Conservation (phyloP, 1,284 basidiomycete genomes). For the Hymenochaete sp. region DNA sequence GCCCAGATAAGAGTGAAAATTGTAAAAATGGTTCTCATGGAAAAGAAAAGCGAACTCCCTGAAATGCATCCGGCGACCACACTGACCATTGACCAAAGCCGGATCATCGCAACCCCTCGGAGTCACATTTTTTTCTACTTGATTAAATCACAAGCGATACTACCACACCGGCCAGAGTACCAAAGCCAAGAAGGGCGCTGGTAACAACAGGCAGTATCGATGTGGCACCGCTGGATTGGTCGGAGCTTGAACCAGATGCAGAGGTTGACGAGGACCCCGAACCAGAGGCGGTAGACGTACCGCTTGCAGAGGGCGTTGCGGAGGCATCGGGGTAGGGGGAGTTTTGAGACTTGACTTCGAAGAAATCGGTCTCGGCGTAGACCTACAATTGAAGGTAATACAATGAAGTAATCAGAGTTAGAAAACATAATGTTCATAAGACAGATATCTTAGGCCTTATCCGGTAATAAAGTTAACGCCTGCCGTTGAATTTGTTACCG, state of each 20-base stretch:
- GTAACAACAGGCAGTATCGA: not conserved
- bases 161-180: not conserved
- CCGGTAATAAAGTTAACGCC: too few relatives aligned
- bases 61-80: too few relatives aligned
- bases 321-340: constrained; percentile 48
- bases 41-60: too few relatives aligned
- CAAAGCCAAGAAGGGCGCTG: not conserved
- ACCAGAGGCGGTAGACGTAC: constrained; percentile 17
- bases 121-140: too few relatives aligned
- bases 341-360: constrained; percentile 59
- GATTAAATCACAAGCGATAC: too few relatives aligned
- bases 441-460: too few relatives aligned
- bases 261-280: constrained; percentile 24
- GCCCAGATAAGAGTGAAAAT: too few relatives aligned
- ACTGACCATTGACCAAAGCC: too few relatives aligned
- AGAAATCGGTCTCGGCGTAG: constrained; percentile 49
- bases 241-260: not conserved
- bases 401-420: not conserved
- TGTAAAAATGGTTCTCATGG: too few relatives aligned
- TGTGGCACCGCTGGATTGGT: constrained; percentile 1
- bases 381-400: constrained; percentile 34
- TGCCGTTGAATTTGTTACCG: too few relatives aligned
- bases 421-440: constrained; percentile 2
- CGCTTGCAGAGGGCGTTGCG: constrained; percentile 27
- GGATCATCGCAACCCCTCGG: too few relatives aligned